Evolutionary conservation across 768 basidiomycete species (phyloP).

Genomic region (Serendipita sp.): DNA sequence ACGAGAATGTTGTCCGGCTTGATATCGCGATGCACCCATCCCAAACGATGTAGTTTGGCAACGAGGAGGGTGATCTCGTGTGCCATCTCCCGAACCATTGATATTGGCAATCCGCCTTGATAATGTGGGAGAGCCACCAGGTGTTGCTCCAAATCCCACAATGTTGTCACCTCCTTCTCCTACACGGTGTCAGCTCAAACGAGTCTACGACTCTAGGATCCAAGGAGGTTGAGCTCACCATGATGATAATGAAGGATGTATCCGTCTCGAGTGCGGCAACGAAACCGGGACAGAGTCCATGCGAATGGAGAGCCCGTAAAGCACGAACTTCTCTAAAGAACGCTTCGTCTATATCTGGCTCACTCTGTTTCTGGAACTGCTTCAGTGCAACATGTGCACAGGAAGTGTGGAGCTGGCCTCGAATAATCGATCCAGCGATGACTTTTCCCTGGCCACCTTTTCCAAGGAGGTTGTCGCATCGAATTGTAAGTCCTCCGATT

Average conservation of each 20-base stretch:
- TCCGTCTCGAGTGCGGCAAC: background rate
- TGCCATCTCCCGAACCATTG: background rate
- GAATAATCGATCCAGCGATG: background rate
- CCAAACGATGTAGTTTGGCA: background rate
- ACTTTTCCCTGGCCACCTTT: background rate
- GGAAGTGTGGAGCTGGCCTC: background rate
- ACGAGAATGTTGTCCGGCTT: background rate
- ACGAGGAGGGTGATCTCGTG: background rate
- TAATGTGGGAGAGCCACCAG: background rate
- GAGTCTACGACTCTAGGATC: background rate
- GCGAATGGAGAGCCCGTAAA: background rate
- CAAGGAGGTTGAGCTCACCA: background rate
- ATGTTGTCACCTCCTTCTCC: background rate
- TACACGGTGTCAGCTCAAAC: background rate
- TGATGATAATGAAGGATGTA: background rate
- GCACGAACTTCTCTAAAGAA: background rate
- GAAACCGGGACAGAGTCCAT: background rate
- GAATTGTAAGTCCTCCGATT: background rate
- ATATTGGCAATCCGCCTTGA: background rate
- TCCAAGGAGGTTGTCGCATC: background rate
- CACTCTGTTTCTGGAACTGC: background rate
- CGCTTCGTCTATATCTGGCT: background rate
- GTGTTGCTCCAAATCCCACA: background rate
- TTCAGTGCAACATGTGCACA: background rate
- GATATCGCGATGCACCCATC: background rate